Percentiles rank a stretch among this genome's conserved stretches.
Conservation (phyloP, 1,284 basidiomycete genomes). For the Sporisorium scitamineum region DNA sequence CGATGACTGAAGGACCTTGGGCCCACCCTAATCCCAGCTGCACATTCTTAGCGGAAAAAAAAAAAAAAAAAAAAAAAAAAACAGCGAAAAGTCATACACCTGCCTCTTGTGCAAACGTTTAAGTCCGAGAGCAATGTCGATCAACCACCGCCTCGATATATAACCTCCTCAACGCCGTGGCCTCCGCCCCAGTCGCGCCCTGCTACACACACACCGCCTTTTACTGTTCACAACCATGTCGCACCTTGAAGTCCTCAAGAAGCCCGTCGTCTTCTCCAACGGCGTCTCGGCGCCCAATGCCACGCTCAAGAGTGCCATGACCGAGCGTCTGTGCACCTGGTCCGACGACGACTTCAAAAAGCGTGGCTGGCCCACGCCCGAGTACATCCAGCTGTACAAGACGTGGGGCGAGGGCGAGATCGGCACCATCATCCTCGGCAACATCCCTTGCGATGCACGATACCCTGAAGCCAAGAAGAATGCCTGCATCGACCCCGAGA, state of each 20-base stretch:
- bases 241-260: conserved; percentile 46
- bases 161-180: not conserved
- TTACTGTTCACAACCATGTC: conserved; percentile 23
- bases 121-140: conserved; percentile 1
- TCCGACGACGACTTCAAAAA: conserved; percentile 56
- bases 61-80: too few relatives aligned
- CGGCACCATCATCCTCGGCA: conserved; percentile 61
- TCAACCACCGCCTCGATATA: not conserved
- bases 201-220: not conserved
- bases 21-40: too few relatives aligned
- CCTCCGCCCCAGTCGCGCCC: too few relatives aligned
- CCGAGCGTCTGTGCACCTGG: conserved; percentile 62
- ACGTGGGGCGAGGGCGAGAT: conserved; percentile 61
- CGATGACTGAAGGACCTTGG: not conserved
- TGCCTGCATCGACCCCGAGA: conserved; percentile 54
- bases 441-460: conserved; percentile 53
- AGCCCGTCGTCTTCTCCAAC: conserved; percentile 48
- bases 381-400: conserved; percentile 62
- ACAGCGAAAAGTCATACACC: not conserved
- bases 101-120: not conserved
- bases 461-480: conserved; percentile 56
- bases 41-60: too few relatives aligned
- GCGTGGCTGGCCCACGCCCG: conserved; percentile 59
- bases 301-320: conserved; percentile 64
- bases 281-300: conserved; percentile 52